phyloP scores from a whole-genome alignment of 2,329 filamentous ascomycete species.

The Lasiodiplodia citricola region DNA sequence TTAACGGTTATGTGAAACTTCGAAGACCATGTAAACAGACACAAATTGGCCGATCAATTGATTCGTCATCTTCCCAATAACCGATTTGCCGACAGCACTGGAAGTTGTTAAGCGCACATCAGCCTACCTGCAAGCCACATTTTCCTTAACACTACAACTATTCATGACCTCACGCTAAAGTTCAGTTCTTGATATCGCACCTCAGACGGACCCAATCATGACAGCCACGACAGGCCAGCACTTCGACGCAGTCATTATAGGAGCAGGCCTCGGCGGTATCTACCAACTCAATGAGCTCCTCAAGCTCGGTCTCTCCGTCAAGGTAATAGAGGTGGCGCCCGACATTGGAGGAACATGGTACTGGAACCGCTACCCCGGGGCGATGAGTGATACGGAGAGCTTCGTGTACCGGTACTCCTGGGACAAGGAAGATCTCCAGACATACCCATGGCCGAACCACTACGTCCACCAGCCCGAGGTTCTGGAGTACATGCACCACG shows the following conservation, averaged over 20 bases:
- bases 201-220: background rate
- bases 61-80: background rate
- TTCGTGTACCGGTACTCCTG: conserved; percentile 41
- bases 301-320: conserved; percentile 34
- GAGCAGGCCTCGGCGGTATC: conserved; percentile 38
- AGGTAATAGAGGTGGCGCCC: conserved; percentile 32
- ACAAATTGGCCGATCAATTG: background rate
- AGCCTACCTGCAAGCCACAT: background rate
- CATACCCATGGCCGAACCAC: conserved; percentile 44
- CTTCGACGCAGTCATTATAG: conserved; percentile 35
- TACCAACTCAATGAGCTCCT: conserved; percentile 37
- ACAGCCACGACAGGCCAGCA: background rate
- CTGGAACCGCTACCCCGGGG: conserved; percentile 40
- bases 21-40: background rate
- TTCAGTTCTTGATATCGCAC: background rate
- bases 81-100: background rate
- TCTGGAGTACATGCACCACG: conserved; percentile 41
- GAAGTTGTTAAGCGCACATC: background rate
- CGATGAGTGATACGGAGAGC: conserved; percentile 26
- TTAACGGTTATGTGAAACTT: too few relatives aligned
- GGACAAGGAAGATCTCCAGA: conserved; percentile 41
- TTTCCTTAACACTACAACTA: background rate
- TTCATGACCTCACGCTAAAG: background rate
- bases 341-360: conserved; percentile 37
- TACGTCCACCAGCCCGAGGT: conserved; percentile 44